phyloP scores from a whole-genome alignment of 768 basidiomycete genomes.

The Phallus indusiatus region DNA sequence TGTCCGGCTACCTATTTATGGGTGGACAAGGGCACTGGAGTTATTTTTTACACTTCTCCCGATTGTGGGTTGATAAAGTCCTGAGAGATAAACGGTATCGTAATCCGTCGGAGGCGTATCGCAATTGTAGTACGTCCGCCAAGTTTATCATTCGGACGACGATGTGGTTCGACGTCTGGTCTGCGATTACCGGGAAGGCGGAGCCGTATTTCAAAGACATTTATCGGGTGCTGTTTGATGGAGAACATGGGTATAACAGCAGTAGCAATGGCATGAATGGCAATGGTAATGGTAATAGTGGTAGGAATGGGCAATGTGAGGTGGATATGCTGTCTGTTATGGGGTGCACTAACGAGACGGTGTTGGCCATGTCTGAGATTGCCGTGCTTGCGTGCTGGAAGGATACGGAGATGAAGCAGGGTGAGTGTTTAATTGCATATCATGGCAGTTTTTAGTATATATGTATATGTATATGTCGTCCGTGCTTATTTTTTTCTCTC shows the following conservation, averaged over 20 bases:
- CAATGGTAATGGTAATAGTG: no score
- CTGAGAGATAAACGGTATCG: constrained; percentile 29
- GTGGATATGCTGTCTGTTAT: constrained; percentile 75
- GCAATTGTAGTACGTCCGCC: constrained; percentile 37
- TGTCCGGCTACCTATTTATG: constrained; percentile 69
- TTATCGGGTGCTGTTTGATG: constrained; percentile 49
- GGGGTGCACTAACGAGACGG: constrained; percentile 75
- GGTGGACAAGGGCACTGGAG: constrained; percentile 68
- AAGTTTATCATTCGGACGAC: constrained; percentile 75
- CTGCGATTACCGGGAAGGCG: constrained; percentile 57
- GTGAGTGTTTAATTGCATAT: constrained; percentile 13
- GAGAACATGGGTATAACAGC: constrained; percentile 22
- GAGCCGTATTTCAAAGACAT: constrained; percentile 46
- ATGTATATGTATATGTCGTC: not conserved
- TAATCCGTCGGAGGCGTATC: constrained; percentile 37
- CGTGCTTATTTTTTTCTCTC: not conserved
- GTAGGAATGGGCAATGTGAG: constrained; percentile 19
- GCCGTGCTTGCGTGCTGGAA: constrained; percentile 63
- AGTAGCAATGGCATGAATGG: no score
- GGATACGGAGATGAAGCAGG: constrained; percentile 25
- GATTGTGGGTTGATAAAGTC: constrained; percentile 40
- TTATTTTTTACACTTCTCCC: constrained; percentile 54
- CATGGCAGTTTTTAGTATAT: not conserved
- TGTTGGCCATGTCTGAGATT: constrained; percentile 72
- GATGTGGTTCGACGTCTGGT: constrained; percentile 83